Evolutionary conservation across 352 stramenopile species (phyloP), one percentile per base, ranked within the genome.

Genomic region (Phytophthora vignae): DNA sequence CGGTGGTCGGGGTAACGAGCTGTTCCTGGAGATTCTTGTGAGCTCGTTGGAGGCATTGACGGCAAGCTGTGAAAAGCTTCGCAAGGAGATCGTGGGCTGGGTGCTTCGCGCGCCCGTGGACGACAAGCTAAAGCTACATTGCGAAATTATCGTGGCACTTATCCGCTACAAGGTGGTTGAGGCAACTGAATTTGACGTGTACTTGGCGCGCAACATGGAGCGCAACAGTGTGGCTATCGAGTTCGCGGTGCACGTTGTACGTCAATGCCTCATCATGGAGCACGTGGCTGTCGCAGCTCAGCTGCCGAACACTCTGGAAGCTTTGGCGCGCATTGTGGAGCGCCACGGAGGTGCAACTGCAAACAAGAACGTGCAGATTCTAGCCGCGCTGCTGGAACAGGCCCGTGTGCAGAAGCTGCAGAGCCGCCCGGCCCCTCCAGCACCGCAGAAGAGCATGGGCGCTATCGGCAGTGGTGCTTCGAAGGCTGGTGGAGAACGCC

Each of bases 221-320:
- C 85, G 94, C 67, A 98, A 98, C 74, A 89, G 85, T 53, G 85
- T 98, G 49, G 98, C 97, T 69, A 96, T 99, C 40, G 96, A 99
- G 71, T 99, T 99, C 80, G 95, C 97, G 4, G 88, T 99, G 40
- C 87, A 98, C 38, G 97, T 99, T 64, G 94, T 99, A 25, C 90
- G 90, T 19, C 90, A 96, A 67, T 96, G 89, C 46, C 81, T 98
- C 44, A 90, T 97, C 31, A 89, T 98, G 78, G 95, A 99, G 40
- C 92, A 97, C 71, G 97, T 99, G 59, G 86, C 79, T 29, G 69
- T 96, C 17, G 79, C 93, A n/a, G 77, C 91, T 55, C 95, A 98
- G 46, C 84, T 99, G 67, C 92, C 96, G 0, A 97, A 98, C 67
- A 97, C 97, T 50, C 83, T 99, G 31, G 93, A 98, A 60, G 81